Base-by-base conservation (phyloP, 2,329 filamentous ascomycete genomes). In the Fusarium pilosicola region DNA sequence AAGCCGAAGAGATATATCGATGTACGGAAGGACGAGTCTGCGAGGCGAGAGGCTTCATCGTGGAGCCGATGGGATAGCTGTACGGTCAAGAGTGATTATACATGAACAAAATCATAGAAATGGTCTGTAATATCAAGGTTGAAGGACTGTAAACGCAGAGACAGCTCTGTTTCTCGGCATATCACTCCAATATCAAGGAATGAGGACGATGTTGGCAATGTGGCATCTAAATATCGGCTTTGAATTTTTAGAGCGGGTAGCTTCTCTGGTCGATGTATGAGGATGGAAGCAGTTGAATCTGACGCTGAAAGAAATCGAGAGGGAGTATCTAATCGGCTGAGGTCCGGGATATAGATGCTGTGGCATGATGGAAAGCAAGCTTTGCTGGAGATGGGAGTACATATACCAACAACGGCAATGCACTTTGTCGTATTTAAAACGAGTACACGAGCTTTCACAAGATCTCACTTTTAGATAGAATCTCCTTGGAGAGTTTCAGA, bases 171-270 rank as follows among this genome's bases (percentile, higher is more conserved):
- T 2, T 32, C 17, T 20, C 8, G 1, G 3, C 42, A 22, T 52
- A 18, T 14, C 32, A 42, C 15, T 30, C 30, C n/a, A 17, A 38
- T 44, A 17, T n/a, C 26, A 15, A 30, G 8, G 48, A 20, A 34
- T 9, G 30, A 5, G 17, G 22, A 32, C 7, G 6, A 42, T 18
- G 41, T 39, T 22, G 32, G 30, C 30, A 30, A 30, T 12, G 10
- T 30, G 24, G 5, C 24, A 24, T 42, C 24, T 30, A 4, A 22
- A 20, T 5, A 24, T 26, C n/a, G 18, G 2, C 22, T 71, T 71
- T 74, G 71, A 70, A 55, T 71, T 67, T 71, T 24, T 15, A 24
- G 11, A 18, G 7, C 2, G 22, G 17, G 26, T 14, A n/a, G 2
- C 34, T 4, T 45, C 12, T 12, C 28, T 49, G n/a, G 6, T 15